Conservation (phyloP, 768 basidiomycete species). For the Mycena leptocephala region DNA sequence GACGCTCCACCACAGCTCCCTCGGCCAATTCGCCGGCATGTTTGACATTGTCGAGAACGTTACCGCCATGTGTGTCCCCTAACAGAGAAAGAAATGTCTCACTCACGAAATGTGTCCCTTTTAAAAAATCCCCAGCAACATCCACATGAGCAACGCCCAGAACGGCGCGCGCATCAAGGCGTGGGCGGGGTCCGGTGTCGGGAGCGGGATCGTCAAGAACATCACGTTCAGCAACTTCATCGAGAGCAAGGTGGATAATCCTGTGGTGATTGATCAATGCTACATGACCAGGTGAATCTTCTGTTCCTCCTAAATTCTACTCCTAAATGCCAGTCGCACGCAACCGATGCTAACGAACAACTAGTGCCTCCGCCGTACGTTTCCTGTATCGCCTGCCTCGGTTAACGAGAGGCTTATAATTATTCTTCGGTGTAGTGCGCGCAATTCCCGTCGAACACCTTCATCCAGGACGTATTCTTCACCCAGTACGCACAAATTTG, state of each 20-base stretch:
- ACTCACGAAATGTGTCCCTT: background rate
- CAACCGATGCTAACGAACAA: slow-evolving; percentile 41
- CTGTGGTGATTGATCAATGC: slow-evolving; percentile 70
- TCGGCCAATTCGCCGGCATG: slow-evolving; percentile 68
- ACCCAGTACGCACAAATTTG: slow-evolving; percentile 54
- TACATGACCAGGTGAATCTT: slow-evolving; percentile 28
- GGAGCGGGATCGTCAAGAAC: slow-evolving; percentile 72
- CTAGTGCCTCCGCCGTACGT: slow-evolving; percentile 52
- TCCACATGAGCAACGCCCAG: slow-evolving; percentile 73
- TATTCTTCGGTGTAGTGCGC: slow-evolving; percentile 52
- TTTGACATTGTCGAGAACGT: slow-evolving; percentile 79
- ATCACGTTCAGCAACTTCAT: slow-evolving; percentile 69
- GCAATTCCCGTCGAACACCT: slow-evolving; percentile 69
- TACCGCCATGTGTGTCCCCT: slow-evolving; percentile 58
- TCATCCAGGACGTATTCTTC: slow-evolving; percentile 73
- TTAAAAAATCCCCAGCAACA: no score
- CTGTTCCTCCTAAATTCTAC: background rate
- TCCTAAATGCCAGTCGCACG: background rate
- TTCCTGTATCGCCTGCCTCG: background rate
- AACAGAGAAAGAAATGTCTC: background rate
- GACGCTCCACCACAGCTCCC: slow-evolving; percentile 56
- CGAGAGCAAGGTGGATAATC: slow-evolving; percentile 71
- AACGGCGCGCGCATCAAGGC: slow-evolving; percentile 82
- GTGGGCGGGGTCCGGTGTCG: slow-evolving; percentile 74
- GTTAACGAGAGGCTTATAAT: no score